Evolutionary conservation across 306 rosid genomes (phyloP), one percentile per base, ranked within the genome.

Genomic region (Trifolium subterraneum): DNA sequence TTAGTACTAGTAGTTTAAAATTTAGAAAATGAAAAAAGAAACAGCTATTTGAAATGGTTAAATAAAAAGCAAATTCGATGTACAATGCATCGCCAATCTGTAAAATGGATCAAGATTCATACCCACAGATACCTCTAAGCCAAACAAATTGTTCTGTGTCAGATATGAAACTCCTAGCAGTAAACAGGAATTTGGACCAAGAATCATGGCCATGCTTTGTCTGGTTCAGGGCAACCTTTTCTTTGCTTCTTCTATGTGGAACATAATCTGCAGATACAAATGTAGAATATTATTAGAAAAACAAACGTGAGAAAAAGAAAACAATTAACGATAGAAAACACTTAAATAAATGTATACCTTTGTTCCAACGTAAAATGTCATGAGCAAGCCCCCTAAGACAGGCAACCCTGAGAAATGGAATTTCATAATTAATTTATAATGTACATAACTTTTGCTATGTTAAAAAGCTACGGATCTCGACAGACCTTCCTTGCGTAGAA

Each of bases 311-410:
- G 63, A 55, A 38, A 55, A 63, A 63, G 15, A 73, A 52, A 68
- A 16, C 14, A 19, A 23, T 13, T 70, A 44, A 27, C 13, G 38
- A 62, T 56, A 39, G 23, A 63, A 69, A 70, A 38, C 23, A 39
- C 52, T 48, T 48, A 2, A 22, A 36, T 48, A 12, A 68, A 14
- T 41, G 61, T 75, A 73, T 81, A 94, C 97, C 97, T 94, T 92
- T 38, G 93, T 91, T 75, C 96, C 97, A 7, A 92, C 80, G 52
- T 92, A 92, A 87, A 94, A 94, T 71, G 97, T 84, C 35, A 81
- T n/a, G 31, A 94, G 78, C 94, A 94, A 70, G 72, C 96, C 91
- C 58, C 87, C 91, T 45, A 94, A 77, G 71, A 92, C 90, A 22
- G 96, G 90, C 44, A 90, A 50, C 71, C 98, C 98, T 91, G 93